Base-by-base conservation (phyloP, 164 flowering plant genomes). In the Cinnamomum micranthum region DNA sequence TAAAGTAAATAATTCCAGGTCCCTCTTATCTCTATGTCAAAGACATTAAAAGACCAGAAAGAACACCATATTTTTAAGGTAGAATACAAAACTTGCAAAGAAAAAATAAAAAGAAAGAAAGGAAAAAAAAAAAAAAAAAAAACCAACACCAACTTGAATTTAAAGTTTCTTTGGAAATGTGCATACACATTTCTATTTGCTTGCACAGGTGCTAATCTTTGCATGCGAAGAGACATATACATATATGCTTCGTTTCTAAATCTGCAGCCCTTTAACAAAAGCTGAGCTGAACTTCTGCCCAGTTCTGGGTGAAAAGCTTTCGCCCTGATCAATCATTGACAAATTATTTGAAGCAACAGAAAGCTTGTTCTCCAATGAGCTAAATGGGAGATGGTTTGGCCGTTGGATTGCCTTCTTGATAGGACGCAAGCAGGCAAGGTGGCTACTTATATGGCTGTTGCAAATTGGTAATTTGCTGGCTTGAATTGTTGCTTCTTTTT, bases 351-450 rank as follows among this genome's bases (percentile, higher is more conserved):
- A 81, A 50, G 84, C 73, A 12, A 76, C 58, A 22, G 82, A 81
- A 25, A 89, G 83, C 66, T 75, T 91, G 82, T 93, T 93, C 70
- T 90, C 92, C 75, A 90, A 64, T 7, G 91, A 78, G 73, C 81
- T 79, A 7, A 92, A 77, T 47, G 97, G 97, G 7, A 84, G 68
- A 33, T 75, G 81, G 74, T 33, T 71, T 6, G 75, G 69, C 52
- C 24, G 6, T 70, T 83, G 85, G 23, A 51, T n/a, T 31, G 78
- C 82, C 78, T 77, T 77, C 66, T 83, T 88, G 23, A 71, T 55
- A 20, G 85, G 85, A 27, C 89, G 84, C 77, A 89, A 81, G 78
- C 88, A 85, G 64, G 91, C 93, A 0, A 87, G 85, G 72, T 83
- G 85, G n/a, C 88, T 87, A 7, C 77, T 70, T 6, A 77, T 25